These are phyloP conservation scores for Fusarium nygamai DNA, from an alignment of 2,329 filamentous ascomycete species.

Conservation along the genomic window DNA sequence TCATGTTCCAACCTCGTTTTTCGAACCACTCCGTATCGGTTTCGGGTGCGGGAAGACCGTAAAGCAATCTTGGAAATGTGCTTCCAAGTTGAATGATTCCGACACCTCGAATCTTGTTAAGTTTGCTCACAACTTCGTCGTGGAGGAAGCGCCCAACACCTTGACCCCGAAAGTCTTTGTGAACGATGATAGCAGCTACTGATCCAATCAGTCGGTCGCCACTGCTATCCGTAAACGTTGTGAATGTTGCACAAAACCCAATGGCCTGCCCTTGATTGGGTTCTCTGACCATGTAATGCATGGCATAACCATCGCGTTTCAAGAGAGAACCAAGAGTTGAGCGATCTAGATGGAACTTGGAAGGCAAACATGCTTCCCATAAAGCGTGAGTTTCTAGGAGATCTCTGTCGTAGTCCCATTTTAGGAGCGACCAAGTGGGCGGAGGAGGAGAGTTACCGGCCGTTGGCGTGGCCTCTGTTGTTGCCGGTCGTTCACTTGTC, in stretches of 20 bases:
- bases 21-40: conserved; percentile 62
- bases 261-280: conserved; percentile 54
- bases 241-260: conserved; percentile 70
- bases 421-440: conserved; percentile 54
- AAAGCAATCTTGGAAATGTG: conserved; percentile 67
- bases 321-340: conserved; percentile 58
- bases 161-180: conserved; percentile 55
- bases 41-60: conserved; percentile 60
- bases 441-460: conserved; percentile 36
- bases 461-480: conserved; percentile 1
- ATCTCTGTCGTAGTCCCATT: conserved; percentile 54
- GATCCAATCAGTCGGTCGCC: conserved; percentile 65
- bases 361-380: conserved; percentile 57
- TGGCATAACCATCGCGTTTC: conserved; percentile 63
- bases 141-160: conserved; percentile 66
- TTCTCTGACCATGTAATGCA: conserved; percentile 66
- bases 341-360: conserved; percentile 57
- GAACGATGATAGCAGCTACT: conserved; percentile 64
- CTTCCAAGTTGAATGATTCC: conserved; percentile 65
- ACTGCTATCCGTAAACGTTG: conserved; percentile 64
- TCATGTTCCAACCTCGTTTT: conserved; percentile 63
- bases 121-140: conserved; percentile 59
- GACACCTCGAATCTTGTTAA: conserved; percentile 62
- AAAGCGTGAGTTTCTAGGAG: conserved; percentile 54
- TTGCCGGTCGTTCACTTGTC: conserved; percentile 53